Conservation (phyloP, 345 rosid genomes). For the Syzygium jambos region DNA sequence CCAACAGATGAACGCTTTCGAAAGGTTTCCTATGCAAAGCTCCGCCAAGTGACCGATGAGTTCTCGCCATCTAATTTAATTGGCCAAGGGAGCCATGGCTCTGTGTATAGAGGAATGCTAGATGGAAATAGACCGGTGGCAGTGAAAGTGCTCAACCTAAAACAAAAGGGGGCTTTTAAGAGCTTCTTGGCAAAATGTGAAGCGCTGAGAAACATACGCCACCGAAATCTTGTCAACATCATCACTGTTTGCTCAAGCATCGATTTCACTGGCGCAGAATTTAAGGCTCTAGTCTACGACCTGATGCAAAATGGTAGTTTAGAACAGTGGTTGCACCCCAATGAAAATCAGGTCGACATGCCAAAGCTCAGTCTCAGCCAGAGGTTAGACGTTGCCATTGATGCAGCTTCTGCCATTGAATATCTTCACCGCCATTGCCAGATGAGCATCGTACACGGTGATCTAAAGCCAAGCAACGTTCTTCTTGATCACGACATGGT, state of each 20-base stretch:
- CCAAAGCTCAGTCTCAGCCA: rapidly evolving
- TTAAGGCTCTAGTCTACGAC: too few relatives aligned
- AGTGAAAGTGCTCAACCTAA: neutral
- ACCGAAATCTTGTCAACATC: too few relatives aligned
- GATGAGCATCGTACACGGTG: rapidly evolving
- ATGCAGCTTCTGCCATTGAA: neutral
- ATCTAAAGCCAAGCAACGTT: neutral
- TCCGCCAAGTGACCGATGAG: neutral
- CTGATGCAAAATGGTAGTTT: too few relatives aligned
- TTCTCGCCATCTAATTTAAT: neutral
- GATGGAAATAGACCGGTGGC: neutral
- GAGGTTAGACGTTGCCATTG: neutral
- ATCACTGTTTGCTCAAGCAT: too few relatives aligned
- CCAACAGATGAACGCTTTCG: neutral
- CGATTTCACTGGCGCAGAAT: too few relatives aligned
- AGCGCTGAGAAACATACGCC: too few relatives aligned
- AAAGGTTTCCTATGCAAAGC: neutral
- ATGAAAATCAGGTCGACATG: too few relatives aligned
- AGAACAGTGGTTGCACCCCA: too few relatives aligned
- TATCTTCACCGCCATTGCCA: neutral
- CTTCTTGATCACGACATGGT: neutral
- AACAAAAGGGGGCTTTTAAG: neutral
- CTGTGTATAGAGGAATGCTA: neutral
- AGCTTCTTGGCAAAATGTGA: neutral
- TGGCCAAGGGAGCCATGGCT: neutral